These are phyloP conservation scores for Gentiana dahurica DNA, from an alignment of 257 asterid species.

Conservation along the genomic window DNA sequence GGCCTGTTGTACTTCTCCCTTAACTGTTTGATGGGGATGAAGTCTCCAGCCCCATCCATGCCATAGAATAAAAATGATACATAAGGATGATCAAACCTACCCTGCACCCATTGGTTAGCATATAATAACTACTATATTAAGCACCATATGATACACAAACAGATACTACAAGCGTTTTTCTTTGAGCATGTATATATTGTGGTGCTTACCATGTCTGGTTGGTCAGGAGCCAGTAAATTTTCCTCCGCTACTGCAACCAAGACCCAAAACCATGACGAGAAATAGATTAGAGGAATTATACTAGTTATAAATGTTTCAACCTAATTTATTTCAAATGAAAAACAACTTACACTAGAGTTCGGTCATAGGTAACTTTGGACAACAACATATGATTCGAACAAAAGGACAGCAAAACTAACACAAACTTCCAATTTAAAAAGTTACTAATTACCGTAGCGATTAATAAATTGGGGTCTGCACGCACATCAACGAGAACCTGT, in stretches of 20 bases:
- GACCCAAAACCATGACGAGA: conserved; percentile 6
- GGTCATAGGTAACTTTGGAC: too few species aligned
- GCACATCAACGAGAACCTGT: conserved; percentile 77
- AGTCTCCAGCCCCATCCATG: conserved; percentile 81
- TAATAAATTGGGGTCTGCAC: conserved; percentile 68
- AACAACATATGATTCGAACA: too few species aligned
- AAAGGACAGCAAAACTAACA: not conserved
- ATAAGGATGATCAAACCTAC: conserved; percentile 81
- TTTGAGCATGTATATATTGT: not conserved
- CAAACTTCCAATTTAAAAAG: not conserved
- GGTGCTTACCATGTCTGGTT: conserved; percentile 47
- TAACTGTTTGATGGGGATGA: conserved; percentile 84
- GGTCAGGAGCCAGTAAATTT: conserved; percentile 44
- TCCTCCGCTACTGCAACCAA: conserved; percentile 77
- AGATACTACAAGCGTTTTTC: not conserved
- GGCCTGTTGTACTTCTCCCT: conserved; percentile 82
- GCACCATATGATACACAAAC: conserved; percentile 4
- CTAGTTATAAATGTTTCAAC: not conserved
- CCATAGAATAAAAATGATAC: conserved; percentile 80
- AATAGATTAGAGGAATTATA: not conserved
- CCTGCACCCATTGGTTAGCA: conserved; percentile 25
- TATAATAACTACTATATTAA: conserved; percentile 3
- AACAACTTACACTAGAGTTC: too few species aligned
- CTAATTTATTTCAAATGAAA: not conserved
- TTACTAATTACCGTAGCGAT: conserved; percentile 72